phyloP scores from a whole-genome alignment of 2,329 filamentous ascomycete species.

The Hypoxylon sp. region DNA sequence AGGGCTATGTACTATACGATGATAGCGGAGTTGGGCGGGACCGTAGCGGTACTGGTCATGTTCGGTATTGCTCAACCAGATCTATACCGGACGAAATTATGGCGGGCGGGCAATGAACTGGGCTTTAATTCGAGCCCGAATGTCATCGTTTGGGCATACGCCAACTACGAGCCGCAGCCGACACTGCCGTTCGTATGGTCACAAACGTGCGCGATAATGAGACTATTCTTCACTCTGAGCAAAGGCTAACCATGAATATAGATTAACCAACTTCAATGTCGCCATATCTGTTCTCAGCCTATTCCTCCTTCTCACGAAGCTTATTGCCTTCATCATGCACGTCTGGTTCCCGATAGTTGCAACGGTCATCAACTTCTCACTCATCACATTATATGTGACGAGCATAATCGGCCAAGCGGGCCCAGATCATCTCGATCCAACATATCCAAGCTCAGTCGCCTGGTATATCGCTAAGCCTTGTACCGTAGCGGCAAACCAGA shows the following conservation, averaged over 20 bases:
- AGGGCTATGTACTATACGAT: constrained; percentile 75
- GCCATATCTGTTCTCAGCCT: constrained; percentile 82
- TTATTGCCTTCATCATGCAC: constrained; percentile 78
- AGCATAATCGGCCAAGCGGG: constrained; percentile 80
- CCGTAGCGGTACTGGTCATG: constrained; percentile 76
- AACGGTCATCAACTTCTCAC: constrained; percentile 68
- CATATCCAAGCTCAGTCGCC: constrained; percentile 72
- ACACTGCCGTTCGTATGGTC: constrained; percentile 81
- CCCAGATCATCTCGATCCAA: constrained; percentile 78
- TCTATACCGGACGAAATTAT: constrained; percentile 79
- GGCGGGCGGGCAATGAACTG: constrained; percentile 78
- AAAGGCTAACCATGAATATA: constrained; percentile 56
- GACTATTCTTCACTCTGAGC: neutral
- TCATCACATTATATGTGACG: constrained; percentile 74
- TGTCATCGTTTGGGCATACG: constrained; percentile 79
- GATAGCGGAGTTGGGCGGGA: constrained; percentile 74
- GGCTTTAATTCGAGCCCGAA: constrained; percentile 82
- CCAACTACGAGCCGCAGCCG: constrained; percentile 76
- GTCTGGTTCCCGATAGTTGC: constrained; percentile 78
- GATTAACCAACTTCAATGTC: constrained; percentile 82
- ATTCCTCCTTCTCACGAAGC: constrained; percentile 81
- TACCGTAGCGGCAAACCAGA: constrained; percentile 68
- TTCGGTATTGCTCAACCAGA: constrained; percentile 82
- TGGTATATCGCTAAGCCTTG: constrained; percentile 85
- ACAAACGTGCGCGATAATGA: constrained; percentile 69